These are phyloP conservation scores for Globisporangium carolinianum DNA, from an alignment of 352 stramenopile species.

Conservation along the genomic window DNA sequence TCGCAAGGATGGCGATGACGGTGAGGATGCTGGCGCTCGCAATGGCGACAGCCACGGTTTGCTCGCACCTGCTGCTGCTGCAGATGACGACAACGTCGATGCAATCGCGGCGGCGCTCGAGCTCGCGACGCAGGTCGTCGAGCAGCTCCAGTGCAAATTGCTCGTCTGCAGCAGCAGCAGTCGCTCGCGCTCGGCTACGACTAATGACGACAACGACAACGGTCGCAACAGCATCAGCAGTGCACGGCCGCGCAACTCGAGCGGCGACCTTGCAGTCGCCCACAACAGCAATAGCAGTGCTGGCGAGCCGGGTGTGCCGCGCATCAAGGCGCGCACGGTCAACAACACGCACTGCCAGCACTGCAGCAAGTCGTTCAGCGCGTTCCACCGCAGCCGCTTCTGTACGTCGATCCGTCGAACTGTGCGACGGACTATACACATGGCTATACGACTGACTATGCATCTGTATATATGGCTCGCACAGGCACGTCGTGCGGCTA, in stretches of 20 bases:
- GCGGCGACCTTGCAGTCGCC: background rate
- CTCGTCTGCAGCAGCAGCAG: slow-evolving; percentile 12
- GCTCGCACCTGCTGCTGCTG: background rate
- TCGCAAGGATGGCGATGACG: slow-evolving; percentile 17
- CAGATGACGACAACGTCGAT: slow-evolving; percentile 31
- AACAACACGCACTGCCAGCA: slow-evolving; percentile 32
- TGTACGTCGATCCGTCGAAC: slow-evolving; percentile 18
- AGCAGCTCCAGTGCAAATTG: slow-evolving; percentile 51
- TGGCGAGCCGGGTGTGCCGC: slow-evolving; percentile 25
- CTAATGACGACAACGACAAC: no score
- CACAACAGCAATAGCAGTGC: slow-evolving; percentile 3
- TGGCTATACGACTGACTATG: no score
- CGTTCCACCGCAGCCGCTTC: slow-evolving; percentile 60
- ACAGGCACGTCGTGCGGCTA: slow-evolving; percentile 36
- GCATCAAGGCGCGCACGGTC: slow-evolving; percentile 25
- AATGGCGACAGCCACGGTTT: slow-evolving; percentile 3
- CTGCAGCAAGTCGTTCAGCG: slow-evolving; percentile 60
- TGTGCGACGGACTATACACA: background rate
- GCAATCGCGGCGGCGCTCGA: slow-evolving; percentile 42
- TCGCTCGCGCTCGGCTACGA: no score
- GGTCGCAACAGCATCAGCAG: no score
- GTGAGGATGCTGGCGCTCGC: slow-evolving; percentile 7
- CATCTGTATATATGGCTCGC: background rate
- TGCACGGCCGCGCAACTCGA: background rate
- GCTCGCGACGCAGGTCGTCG: slow-evolving; percentile 42